phyloP scores from a whole-genome alignment of 2,329 filamentous ascomycete genomes.

The Botryotinia calthae region DNA sequence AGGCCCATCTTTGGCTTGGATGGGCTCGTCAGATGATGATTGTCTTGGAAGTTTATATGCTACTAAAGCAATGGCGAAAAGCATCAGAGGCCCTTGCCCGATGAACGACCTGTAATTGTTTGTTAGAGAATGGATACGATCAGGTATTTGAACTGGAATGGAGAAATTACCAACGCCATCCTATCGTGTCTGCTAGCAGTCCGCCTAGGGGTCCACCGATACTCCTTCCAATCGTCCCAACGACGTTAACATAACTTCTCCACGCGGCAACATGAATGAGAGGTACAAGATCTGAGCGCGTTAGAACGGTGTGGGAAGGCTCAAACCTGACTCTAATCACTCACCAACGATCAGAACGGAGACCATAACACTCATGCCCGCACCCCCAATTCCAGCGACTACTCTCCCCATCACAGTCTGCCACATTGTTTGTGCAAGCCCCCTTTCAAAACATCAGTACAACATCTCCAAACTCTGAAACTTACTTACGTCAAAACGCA shows the following conservation, averaged over 20 bases:
- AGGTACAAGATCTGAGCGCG: conserved; percentile 34
- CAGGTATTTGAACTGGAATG: too few relatives aligned
- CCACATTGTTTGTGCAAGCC: conserved; percentile 61
- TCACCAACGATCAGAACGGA: conserved; percentile 19
- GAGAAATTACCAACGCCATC: conserved; percentile 65
- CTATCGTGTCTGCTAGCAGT: conserved; percentile 67
- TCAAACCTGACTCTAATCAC: neutral
- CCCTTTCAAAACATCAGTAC: conserved; percentile 45
- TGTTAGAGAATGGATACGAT: neutral
- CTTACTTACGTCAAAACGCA: conserved; percentile 41
- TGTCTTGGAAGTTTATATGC: conserved; percentile 50
- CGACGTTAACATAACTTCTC: conserved; percentile 71
- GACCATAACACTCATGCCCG: conserved; percentile 55
- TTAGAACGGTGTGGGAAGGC: neutral
- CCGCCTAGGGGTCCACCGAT: conserved; percentile 70
- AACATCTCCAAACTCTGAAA: neutral
- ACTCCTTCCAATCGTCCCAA: conserved; percentile 66
- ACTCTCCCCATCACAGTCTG: conserved; percentile 63
- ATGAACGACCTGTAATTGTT: conserved; percentile 59
- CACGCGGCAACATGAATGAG: conserved; percentile 52
- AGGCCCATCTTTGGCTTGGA: conserved; percentile 59
- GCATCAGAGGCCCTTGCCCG: conserved; percentile 65
- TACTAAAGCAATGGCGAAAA: conserved; percentile 63
- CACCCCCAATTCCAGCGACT: conserved; percentile 59
- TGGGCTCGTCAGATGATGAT: conserved; percentile 49